Evolutionary conservation across 2,329 filamentous ascomycete species (phyloP), one percentile per base, ranked within the genome.

Genomic region (Drechslera avenae): DNA sequence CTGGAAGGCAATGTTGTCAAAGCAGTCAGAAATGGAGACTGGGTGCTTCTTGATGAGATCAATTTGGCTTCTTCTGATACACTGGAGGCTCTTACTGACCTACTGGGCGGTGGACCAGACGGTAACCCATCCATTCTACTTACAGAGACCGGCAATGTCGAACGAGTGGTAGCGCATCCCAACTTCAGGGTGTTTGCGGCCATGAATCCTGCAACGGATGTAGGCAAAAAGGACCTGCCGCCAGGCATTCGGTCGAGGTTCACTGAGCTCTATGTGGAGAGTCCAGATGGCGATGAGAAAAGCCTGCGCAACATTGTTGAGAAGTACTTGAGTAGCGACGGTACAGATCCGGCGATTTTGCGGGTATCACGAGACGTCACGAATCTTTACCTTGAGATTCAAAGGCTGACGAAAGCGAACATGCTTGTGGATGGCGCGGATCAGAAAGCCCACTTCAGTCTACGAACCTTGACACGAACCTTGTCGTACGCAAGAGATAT

Each of bases 201-300:
- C 21, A 99, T 99, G 94, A 99, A 99, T 67, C 94, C 94, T 23
- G 94, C 94, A 4, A 99, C 94, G 3, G 94, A 99, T 76, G 86
- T 97, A 48, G 94, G 95, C 54, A 99, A 99, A 76, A 87, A 93
- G 48, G 94, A 99, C 72, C 78, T 99, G 13, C 91, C 93, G 0
- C 86, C 90, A 46, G 92, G 93, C 1, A 85, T 97, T 35, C 83
- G 93, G 47, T 96, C 92, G 7, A 85, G 92, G 40, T 99, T 99
- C 68, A 97, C 94, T 0, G 94, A 99, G 73, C 81, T 99, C 17
- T 99, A 96, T 69, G 91, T 99, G 18, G 86, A 90, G 46, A 94
- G 91, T 60, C 93, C 94, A 0, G 94, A 99, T 69, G 85, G 81
- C 51, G 89, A 96, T 55, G 76, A 91, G 50, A 90, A 94, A 64